Evolutionary conservation across 169 alveolate genomes (phyloP).

Genomic region (Pseudocohnilembus persalinus): DNA sequence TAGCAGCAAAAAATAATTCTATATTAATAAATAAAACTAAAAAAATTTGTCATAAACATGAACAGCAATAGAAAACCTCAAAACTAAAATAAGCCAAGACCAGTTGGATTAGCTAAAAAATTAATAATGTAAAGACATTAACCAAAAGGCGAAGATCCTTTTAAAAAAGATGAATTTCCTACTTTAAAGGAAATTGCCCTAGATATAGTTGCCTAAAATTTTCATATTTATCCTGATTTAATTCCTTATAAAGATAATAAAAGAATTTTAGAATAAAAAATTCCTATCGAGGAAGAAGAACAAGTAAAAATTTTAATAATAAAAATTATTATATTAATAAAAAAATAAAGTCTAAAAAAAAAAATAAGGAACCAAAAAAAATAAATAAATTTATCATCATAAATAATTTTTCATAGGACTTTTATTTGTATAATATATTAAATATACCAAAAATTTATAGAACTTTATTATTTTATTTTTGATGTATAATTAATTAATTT

Average conservation of each 20-base stretch:
- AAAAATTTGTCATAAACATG: too few relatives aligned
- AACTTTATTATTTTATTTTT: too few relatives aligned
- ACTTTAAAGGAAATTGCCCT: conserved; percentile 35
- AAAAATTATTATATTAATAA: not conserved
- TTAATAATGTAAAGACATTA: not conserved
- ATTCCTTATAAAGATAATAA: conserved; percentile 26
- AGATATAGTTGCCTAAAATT: conserved; percentile 36
- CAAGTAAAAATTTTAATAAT: conserved; percentile 3
- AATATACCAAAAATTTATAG: too few relatives aligned
- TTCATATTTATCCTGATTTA: conserved; percentile 30
- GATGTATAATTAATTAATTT: too few relatives aligned
- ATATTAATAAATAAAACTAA: too few relatives aligned
- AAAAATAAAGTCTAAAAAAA: not conserved
- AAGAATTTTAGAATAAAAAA: not conserved
- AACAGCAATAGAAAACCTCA: too few relatives aligned
- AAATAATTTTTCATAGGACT: too few relatives aligned
- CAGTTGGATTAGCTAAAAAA: not conserved
- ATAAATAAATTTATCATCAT: not conserved
- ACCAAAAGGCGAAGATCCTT: conserved; percentile 7
- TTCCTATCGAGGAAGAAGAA: conserved; percentile 23
- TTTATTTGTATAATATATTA: too few relatives aligned
- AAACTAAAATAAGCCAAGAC: too few relatives aligned
- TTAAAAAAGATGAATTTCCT: conserved; percentile 42
- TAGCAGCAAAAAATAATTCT: too few relatives aligned
- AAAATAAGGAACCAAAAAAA: not conserved